Conservation (phyloP, 352 stramenopile genomes). For the Ophiocytium majus region DNA sequence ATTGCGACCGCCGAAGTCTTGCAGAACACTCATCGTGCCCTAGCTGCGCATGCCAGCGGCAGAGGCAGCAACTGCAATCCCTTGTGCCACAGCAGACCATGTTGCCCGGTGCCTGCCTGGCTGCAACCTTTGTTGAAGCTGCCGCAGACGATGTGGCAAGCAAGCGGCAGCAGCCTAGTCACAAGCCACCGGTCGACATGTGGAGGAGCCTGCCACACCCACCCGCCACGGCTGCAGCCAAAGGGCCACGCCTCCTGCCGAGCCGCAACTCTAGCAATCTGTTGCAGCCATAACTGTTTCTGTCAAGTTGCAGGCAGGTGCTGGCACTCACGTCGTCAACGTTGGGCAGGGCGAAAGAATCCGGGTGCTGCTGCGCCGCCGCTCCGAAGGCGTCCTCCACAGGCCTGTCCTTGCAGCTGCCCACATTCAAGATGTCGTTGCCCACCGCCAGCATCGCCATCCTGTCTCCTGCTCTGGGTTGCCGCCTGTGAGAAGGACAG, state of each 20-base stretch:
- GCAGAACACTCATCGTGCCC: no score
- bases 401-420: slow-evolving; percentile 38
- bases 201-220: background rate
- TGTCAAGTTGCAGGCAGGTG: background rate
- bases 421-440: slow-evolving; percentile 45
- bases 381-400: slow-evolving; percentile 20
- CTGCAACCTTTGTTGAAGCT: no score
- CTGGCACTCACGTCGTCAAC: slow-evolving; percentile 50
- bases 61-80: no score
- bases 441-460: slow-evolving; percentile 39
- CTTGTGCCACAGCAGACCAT: no score
- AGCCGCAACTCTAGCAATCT: no score
- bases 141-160: background rate
- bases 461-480: no score
- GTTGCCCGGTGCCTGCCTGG: no score
- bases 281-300: no score
- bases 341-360: slow-evolving; percentile 48
- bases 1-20: no score
- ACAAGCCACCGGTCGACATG: background rate
- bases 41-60: no score
- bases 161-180: background rate
- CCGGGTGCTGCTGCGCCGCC: background rate
- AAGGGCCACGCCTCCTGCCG: background rate
- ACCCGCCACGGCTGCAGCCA: background rate
- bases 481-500: no score